Base-by-base conservation (phyloP, 345 rosid species). In the Hibiscus trionum region DNA sequence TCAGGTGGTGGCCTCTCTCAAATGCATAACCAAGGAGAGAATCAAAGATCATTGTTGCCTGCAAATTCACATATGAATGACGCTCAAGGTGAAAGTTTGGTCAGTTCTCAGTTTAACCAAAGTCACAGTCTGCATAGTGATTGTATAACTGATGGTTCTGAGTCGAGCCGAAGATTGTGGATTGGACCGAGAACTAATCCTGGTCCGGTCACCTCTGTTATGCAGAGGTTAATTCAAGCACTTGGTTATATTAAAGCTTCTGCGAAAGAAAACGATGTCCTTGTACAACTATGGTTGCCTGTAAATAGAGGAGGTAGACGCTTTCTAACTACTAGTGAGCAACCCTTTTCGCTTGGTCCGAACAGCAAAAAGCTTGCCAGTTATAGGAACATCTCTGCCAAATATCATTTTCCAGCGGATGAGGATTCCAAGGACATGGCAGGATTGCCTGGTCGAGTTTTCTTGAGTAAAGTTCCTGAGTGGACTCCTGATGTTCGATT, bases 401-500 rank as follows among this genome's bases (percentile, higher is more conserved):
- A 81, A 12, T 94, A 90, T 77, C 87, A 90, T 29, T 91, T 94
- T 73, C 75, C 96, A 11, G 91, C 91, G 1, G 89, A 91, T 77
- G 86, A 88, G 78, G 83, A 88, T 69, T 83, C 91, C 69, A 80
- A 84, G 84, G 95, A 86, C 24, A 17, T 72, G 47, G 73, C 78
- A 70, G 98, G 98, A 64, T 58, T 91, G 80, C 97, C 98, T 44
- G 89, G 96, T 31, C 85, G 97, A 37, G 98, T 94, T 64, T 91
- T 85, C 86, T 73, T 91, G 80, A 84, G 84, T 66, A 87, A 88
- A 82, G 84, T 88, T 73, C 97, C 97, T 42, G 98, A 94, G 81
- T 94, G 97, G 96, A 91, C 95, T 59, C 98, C 97, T 31, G 97
- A 94, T 85, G 97, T 90, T 73, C 84, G 91, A 39, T 94, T 90